Base-by-base conservation (phyloP, 2,329 filamentous ascomycete species). In the Bisporella sp. region DNA sequence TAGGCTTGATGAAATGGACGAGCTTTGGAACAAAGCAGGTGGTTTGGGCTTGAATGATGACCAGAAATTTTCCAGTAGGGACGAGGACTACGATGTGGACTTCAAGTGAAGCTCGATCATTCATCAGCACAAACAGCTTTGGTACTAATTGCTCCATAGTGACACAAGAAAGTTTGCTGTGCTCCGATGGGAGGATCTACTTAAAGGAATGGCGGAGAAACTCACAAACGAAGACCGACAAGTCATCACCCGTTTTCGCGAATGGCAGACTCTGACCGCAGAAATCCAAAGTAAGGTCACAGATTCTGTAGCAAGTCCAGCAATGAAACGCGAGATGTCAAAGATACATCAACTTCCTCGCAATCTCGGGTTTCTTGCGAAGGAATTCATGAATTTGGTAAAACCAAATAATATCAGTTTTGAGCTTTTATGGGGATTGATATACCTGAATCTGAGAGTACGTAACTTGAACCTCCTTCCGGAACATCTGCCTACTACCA, bases 281-380 rank as follows among this genome's bases (percentile, higher is more conserved):
- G 48, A 50, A 39, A 50, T 50, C 30, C 42, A 50, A 13, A 7
- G 5, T 2, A 50, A 46, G 31, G 9, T 50, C 7, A 50, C 8
- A 9, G 21, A 50, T 28, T 21, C 42, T 5, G 2, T 5, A 12
- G 41, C 48, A n/a, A 46, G 42, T 3, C 21, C n/a, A 4, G 4
- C 31, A 4, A 33, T 50, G 48, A 50, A 46, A 29, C 48, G 48
- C 31, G 12, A 46, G 8, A 41, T 50, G 37, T 32, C 11, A 9
- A 6, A 21, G n/a, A 47, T 50, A 4, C 43, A 50, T 9, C 11
- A 1, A 32, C n/a, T 41, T 2, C 31, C 21, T n/a, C 5, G 5
- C 4, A 12, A 11, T 41, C 21, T 47, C 12, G 37, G 5, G 2
- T 12, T 13, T 5, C 46, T 47, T 7, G 5, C 35, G 4, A 5